A percentile compares a stretch with the other conserved stretches of the same genome.
These are phyloP conservation scores for Cladobotryum protrusum DNA, from an alignment of 2,329 filamentous ascomycete genomes.

Conservation along the genomic window DNA sequence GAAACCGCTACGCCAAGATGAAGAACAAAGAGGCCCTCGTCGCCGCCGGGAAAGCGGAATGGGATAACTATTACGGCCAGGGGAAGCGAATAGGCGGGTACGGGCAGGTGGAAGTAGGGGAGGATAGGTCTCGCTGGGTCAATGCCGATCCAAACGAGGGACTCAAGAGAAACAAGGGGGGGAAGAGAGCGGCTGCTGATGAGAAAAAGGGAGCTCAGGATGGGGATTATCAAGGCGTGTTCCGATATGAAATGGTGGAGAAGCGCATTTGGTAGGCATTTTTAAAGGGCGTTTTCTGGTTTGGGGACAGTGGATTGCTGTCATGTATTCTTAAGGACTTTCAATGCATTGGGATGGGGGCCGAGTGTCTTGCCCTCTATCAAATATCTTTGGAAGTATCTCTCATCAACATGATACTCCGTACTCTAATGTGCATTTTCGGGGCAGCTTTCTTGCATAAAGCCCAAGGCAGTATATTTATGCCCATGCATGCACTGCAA, in stretches of 20 bases:
- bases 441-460: too few species aligned
- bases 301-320: not conserved
- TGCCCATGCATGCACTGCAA: too few species aligned
- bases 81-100: conserved; percentile 75
- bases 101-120: conserved; percentile 80
- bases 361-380: too few species aligned
- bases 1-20: conserved; percentile 75
- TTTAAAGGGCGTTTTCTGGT: not conserved
- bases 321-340: not conserved
- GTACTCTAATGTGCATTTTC: too few species aligned
- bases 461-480: too few species aligned
- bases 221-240: conserved; percentile 54
- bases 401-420: too few species aligned
- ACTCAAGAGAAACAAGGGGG: conserved; percentile 49
- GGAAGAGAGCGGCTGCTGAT: conserved; percentile 44
- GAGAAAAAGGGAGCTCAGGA: conserved; percentile 33
- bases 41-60: conserved; percentile 40
- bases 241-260: conserved; percentile 90
- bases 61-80: conserved; percentile 57
- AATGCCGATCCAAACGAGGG: conserved; percentile 79
- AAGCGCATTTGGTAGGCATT: conserved; percentile 82
- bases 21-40: conserved; percentile 57
- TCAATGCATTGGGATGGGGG: not conserved
- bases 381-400: too few species aligned
- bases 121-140: conserved; percentile 79